Conservation (phyloP, 2,329 filamentous ascomycete species). For the Chrysosphaeria jannelii region DNA sequence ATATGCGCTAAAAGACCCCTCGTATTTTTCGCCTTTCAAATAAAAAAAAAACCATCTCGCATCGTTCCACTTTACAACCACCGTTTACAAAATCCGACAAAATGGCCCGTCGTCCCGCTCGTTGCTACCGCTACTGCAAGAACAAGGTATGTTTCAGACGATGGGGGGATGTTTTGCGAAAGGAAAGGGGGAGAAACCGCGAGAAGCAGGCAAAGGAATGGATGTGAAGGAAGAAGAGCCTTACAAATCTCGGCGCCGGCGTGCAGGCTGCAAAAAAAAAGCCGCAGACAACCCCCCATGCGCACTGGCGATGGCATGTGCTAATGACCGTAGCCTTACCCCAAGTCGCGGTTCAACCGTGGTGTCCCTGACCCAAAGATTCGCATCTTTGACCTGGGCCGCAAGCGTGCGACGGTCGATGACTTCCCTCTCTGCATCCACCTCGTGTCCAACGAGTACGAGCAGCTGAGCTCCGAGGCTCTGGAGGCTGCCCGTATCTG, state of each 20-base stretch:
- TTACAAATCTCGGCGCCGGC: no score
- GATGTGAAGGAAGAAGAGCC: no score
- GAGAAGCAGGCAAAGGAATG: not conserved
- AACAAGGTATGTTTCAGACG: constrained; percentile 55
- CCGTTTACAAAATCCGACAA: constrained; percentile 36
- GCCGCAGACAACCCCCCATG: not conserved
- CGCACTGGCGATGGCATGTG: not conserved
- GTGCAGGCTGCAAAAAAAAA: no score
- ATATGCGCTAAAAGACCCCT: no score
- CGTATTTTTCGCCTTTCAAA: no score
- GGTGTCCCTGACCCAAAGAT: constrained; percentile 72
- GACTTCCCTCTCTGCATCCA: constrained; percentile 99
- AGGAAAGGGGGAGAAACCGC: constrained; percentile 1
- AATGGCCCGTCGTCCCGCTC: constrained; percentile 97
- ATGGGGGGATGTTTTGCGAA: constrained; percentile 1
- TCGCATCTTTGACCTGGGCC: constrained; percentile 95
- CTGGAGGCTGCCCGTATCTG: constrained; percentile 99
- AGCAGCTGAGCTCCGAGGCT: constrained; percentile 98
- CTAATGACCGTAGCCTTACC: constrained; percentile 94
- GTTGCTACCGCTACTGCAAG: constrained; percentile 99
- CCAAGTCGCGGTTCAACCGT: constrained; percentile 99
- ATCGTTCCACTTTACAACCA: no score
- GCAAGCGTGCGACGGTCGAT: constrained; percentile 95
- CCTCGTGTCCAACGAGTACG: constrained; percentile 99
- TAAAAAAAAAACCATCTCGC: no score